These are phyloP conservation scores for Austroboletus niveus DNA, from an alignment of 1,284 basidiomycete species.

Conservation along the genomic window DNA sequence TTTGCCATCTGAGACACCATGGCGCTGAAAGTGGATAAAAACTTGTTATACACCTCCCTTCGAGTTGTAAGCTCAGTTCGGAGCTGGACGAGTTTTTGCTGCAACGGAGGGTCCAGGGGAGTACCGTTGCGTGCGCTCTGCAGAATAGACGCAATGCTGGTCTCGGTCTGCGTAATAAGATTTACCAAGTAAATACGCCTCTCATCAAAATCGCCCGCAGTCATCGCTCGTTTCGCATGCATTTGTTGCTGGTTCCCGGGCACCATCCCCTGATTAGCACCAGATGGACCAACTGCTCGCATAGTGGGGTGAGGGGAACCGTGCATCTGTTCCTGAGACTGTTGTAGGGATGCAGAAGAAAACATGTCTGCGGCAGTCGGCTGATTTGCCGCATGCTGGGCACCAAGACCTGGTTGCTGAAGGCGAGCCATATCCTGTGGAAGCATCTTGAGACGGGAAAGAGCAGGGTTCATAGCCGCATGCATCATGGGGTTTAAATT, in stretches of 20 bases:
- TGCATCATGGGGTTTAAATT: slow-evolving; percentile 41
- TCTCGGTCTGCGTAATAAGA: slow-evolving; percentile 21
- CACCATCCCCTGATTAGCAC: slow-evolving; percentile 22
- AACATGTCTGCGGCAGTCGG: slow-evolving; percentile 42
- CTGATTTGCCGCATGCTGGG: slow-evolving; percentile 37
- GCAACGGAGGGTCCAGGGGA: slow-evolving; percentile 28
- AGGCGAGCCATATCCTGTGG: slow-evolving; percentile 42
- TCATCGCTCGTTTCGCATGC: slow-evolving; percentile 20
- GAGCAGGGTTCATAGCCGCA: slow-evolving; percentile 32
- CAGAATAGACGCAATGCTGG: slow-evolving; percentile 5
- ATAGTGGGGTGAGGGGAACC: slow-evolving; percentile 46
- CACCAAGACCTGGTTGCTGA: slow-evolving; percentile 26
- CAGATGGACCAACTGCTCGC: slow-evolving; percentile 21
- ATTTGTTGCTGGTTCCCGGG: slow-evolving; percentile 21
- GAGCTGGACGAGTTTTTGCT: slow-evolving; percentile 31
- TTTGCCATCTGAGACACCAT: slow-evolving; percentile 24
- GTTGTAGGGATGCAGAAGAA: slow-evolving; percentile 37
- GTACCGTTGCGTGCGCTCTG: slow-evolving; percentile 19
- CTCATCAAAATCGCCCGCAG: slow-evolving; percentile 27
- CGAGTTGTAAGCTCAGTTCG: slow-evolving; percentile 33
- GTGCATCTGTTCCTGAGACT: slow-evolving; percentile 43
- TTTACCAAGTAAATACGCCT: slow-evolving; percentile 15
- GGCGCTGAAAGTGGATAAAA: slow-evolving; percentile 24
- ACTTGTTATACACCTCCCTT: slow-evolving; percentile 38
- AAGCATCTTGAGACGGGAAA: slow-evolving; percentile 46